Percentiles rank a stretch among this genome's conserved stretches.
These are phyloP conservation scores for Colletotrichum sp. DNA, from an alignment of 2,329 filamentous ascomycete species.

Conservation along the genomic window DNA sequence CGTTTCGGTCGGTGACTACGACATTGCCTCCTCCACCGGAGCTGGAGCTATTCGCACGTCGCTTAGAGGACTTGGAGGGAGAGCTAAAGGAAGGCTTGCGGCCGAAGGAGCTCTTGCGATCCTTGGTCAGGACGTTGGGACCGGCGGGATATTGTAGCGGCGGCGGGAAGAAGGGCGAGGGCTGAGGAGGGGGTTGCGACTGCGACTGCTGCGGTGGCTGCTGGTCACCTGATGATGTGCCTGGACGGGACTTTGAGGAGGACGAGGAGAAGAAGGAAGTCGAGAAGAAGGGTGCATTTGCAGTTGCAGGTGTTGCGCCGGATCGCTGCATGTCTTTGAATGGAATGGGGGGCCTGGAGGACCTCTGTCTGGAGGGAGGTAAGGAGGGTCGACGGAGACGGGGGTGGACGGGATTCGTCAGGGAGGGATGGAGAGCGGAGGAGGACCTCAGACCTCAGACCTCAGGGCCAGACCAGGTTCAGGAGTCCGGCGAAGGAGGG, in stretches of 20 bases:
- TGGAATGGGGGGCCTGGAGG: background rate
- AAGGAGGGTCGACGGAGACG: background rate
- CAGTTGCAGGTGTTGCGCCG: conserved; percentile 20
- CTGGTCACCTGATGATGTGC: conserved; percentile 23
- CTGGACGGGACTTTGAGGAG: conserved; percentile 28
- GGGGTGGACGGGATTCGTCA: background rate
- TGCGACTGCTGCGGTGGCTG: conserved; percentile 15
- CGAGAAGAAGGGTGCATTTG: conserved; percentile 39
- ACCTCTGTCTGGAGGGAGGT: background rate
- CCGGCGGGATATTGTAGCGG: conserved; percentile 25
- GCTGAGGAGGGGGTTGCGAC: conserved; percentile 20
- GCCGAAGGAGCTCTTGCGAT: conserved; percentile 57
- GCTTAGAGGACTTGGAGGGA: conserved; percentile 33
- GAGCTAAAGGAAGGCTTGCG: conserved; percentile 59
- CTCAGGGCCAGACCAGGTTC: conserved; percentile 6
- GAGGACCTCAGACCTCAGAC: background rate
- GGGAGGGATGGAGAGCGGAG: background rate
- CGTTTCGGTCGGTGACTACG: conserved; percentile 49
- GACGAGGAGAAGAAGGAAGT: conserved; percentile 40
- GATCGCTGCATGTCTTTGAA: conserved; percentile 24
- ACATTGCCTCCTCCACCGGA: conserved; percentile 43
- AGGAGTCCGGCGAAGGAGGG: conserved; percentile 13
- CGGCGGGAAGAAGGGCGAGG: conserved; percentile 19
- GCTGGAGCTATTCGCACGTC: conserved; percentile 48
- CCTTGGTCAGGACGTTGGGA: conserved; percentile 42